A percentile compares a stretch with the other conserved stretches of the same genome.
These are phyloP conservation scores for Erythrophleum ivorense DNA, from an alignment of 331 rosid species.

Conservation along the genomic window DNA sequence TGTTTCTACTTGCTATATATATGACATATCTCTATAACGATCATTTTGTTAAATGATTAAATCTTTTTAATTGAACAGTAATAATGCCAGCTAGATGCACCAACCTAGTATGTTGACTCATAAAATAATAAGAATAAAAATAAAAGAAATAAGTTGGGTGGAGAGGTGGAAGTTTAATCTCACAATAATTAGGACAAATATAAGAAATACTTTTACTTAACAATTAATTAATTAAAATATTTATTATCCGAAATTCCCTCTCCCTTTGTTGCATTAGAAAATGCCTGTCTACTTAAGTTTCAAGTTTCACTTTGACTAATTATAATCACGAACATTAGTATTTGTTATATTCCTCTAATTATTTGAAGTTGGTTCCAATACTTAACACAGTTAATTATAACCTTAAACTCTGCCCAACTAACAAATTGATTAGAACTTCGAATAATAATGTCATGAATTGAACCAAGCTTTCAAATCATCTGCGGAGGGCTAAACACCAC, in stretches of 20 bases:
- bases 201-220: slow-evolving; percentile 7
- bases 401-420: slow-evolving; percentile 27
- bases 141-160: neutral
- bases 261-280: slow-evolving; percentile 36
- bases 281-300: slow-evolving; percentile 19
- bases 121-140: neutral
- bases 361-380: slow-evolving; percentile 14
- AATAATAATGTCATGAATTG: slow-evolving; percentile 15
- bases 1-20: too few species aligned
- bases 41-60: neutral
- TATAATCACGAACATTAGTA: neutral
- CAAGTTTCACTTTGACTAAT: slow-evolving; percentile 34
- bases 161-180: slow-evolving; percentile 9
- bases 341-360: slow-evolving; percentile 18
- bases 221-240: slow-evolving; percentile 8
- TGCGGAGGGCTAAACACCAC: too few species aligned
- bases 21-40: too few species aligned
- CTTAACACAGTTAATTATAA: slow-evolving; percentile 32
- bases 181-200: slow-evolving; percentile 35
- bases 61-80: neutral
- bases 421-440: slow-evolving; percentile 20
- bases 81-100: slow-evolving; percentile 33
- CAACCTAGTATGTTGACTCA: neutral
- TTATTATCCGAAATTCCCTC: slow-evolving; percentile 45
- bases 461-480: neutral